Percentiles rank a stretch among this genome's conserved stretches.
phyloP scores from a whole-genome alignment of 495 filamentous ascomycete species.

The Letharia lupina region DNA sequence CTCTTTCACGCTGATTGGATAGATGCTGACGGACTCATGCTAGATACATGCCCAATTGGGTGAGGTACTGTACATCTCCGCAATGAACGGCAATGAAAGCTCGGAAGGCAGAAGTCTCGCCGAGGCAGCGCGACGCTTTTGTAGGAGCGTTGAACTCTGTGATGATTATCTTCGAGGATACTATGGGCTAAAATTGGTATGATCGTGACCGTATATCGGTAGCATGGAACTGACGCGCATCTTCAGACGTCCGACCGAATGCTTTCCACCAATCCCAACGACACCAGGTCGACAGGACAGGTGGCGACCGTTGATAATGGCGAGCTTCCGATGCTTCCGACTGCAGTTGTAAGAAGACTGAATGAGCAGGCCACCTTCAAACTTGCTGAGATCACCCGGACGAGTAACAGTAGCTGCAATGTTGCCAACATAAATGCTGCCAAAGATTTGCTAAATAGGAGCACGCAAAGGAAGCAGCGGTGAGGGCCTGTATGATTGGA shows the following conservation, averaged over 20 bases:
- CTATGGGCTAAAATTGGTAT: conserved; percentile 79
- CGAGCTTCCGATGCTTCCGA: conserved; percentile 27
- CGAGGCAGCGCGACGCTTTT: conserved; percentile 74
- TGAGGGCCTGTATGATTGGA: not conserved
- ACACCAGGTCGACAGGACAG: conserved; percentile 1
- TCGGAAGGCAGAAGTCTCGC: conserved; percentile 44
- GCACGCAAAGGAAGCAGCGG: conserved; percentile 15
- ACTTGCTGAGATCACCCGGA: conserved; percentile 66
- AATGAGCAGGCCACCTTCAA: conserved; percentile 64
- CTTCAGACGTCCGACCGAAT: conserved; percentile 23
- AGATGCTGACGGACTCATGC: conserved; percentile 21
- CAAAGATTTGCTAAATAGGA: conserved; percentile 54
- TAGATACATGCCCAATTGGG: conserved; percentile 84
- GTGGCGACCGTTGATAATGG: conserved; percentile 1
- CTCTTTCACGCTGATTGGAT: not conserved
- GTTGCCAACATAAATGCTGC: conserved; percentile 70
- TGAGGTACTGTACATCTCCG: conserved; percentile 67
- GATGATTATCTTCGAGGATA: conserved; percentile 86
- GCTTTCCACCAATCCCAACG: conserved; percentile 6
- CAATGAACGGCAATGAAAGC: conserved; percentile 35
- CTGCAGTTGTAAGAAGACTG: conserved; percentile 53
- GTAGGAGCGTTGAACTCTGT: conserved; percentile 85
- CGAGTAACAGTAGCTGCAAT: conserved; percentile 56
- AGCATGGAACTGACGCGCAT: conserved; percentile 2
- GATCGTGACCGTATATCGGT: conserved; percentile 24